Conservation (phyloP, 192 early-diverging fungal genomes). For the Backusella macrospora region DNA sequence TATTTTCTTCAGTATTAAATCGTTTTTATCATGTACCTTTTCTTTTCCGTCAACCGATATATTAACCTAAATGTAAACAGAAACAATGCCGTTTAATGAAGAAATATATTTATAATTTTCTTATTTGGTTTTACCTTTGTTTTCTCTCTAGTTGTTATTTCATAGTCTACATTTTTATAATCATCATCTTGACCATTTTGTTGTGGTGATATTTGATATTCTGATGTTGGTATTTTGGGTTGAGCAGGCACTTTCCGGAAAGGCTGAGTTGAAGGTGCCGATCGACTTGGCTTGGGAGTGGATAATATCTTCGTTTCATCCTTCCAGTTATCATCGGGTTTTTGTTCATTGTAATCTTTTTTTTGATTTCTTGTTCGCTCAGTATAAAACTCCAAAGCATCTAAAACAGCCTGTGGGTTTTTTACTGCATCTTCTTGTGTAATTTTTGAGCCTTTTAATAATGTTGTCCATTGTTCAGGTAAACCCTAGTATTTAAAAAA, state of each 20-base stretch:
- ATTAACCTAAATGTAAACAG: not conserved
- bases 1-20: not conserved
- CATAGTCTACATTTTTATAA: slow-evolving; percentile 1
- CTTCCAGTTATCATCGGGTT: slow-evolving; percentile 6
- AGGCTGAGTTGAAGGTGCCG: slow-evolving; percentile 35
- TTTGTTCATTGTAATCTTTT: slow-evolving; percentile 5
- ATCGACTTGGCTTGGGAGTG: slow-evolving; percentile 25
- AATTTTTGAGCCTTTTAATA: slow-evolving; percentile 92
- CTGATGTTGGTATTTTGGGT: not conserved
- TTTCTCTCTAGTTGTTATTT: slow-evolving; percentile 11
- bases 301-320: slow-evolving; percentile 10
- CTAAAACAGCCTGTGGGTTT: slow-evolving; percentile 97
- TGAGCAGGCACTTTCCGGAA: slow-evolving; percentile 27
- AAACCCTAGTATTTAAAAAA: slow-evolving; percentile 62
- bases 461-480: slow-evolving; percentile 92
- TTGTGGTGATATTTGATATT: not conserved
- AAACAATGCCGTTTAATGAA: not conserved
- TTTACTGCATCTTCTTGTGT: slow-evolving; percentile 97
- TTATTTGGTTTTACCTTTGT: not conserved
- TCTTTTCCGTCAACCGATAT: not conserved
- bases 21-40: not conserved
- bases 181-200: not conserved
- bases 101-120: not conserved
- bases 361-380: slow-evolving; percentile 64
- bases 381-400: slow-evolving; percentile 99